Percentiles rank a stretch among this genome's conserved stretches.
Conservation (phyloP, 2,329 filamentous ascomycete species). For the Fusarium sp. region DNA sequence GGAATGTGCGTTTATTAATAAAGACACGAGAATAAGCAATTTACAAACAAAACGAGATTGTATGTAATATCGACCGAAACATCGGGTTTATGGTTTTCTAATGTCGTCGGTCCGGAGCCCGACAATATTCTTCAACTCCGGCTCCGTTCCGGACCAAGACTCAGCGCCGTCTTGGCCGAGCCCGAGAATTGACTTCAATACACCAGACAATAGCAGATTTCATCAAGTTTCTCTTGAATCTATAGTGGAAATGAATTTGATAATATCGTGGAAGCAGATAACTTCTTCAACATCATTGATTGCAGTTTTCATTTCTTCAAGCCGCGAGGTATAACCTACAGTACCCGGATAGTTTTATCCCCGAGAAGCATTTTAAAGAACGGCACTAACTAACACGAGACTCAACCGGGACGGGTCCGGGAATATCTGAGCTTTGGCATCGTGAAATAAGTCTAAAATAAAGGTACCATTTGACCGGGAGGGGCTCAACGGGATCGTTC, state of each 20-base stretch:
- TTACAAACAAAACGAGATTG: neutral
- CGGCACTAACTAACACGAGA: neutral
- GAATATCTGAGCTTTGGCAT: neutral
- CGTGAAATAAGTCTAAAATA: neutral
- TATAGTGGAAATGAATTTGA: too few species aligned
- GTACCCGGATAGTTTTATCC: neutral
- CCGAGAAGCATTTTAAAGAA: neutral
- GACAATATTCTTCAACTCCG: neutral
- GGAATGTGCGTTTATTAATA: neutral
- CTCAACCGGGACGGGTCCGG: neutral
- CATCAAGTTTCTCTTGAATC: too few species aligned
- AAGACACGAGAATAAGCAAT: neutral
- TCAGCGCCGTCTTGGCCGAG: conserved; percentile 1
- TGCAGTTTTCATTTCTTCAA: too few species aligned
- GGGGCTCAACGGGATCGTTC: neutral
- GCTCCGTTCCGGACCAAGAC: neutral
- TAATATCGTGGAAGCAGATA: too few species aligned
- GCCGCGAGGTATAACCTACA: too few species aligned
- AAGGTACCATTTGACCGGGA: neutral
- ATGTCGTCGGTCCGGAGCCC: conserved; percentile 1
- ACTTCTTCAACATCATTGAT: too few species aligned
- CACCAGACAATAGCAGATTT: too few species aligned
- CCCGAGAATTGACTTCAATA: neutral
- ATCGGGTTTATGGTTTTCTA: neutral
- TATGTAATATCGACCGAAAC: neutral